These are phyloP conservation scores for Boletus pseudo-olivaceus DNA, from an alignment of 768 basidiomycete species.

Conservation along the genomic window DNA sequence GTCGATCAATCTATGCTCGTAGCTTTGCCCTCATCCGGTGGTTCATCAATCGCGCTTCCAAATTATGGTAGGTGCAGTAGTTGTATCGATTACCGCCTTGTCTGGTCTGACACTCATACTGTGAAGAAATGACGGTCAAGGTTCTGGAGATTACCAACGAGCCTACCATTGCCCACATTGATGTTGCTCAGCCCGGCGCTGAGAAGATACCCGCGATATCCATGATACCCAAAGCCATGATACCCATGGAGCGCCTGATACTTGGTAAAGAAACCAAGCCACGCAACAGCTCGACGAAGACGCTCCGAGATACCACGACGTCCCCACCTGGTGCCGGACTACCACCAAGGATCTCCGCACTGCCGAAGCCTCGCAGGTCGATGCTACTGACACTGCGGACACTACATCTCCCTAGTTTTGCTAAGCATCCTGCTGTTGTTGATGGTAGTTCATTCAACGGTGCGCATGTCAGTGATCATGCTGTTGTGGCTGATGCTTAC, in stretches of 20 bases:
- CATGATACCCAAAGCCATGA: not conserved
- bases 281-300: not conserved
- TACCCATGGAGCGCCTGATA: not conserved
- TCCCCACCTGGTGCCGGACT: no score
- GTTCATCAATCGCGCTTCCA: not conserved
- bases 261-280: conserved; percentile 11
- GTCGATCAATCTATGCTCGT: not conserved
- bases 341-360: no score
- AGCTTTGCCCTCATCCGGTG: not conserved
- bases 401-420: no score
- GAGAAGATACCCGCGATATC: not conserved
- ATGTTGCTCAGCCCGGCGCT: conserved; percentile 4
- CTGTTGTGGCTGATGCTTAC: conserved; percentile 1
- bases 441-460: not conserved
- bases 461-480: not conserved
- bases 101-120: no score
- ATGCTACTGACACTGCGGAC: no score
- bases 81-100: not conserved
- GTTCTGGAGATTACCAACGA: not conserved
- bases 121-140: not conserved
- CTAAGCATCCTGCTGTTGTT: no score
- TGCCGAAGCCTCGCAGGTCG: no score
- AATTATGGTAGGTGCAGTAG: conserved; percentile 1
- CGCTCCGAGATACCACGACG: not conserved
- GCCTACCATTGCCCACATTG: not conserved